Evolutionary conservation across 2,329 filamentous ascomycete species (phyloP).

Genomic region (Herpotrichia juniperi): DNA sequence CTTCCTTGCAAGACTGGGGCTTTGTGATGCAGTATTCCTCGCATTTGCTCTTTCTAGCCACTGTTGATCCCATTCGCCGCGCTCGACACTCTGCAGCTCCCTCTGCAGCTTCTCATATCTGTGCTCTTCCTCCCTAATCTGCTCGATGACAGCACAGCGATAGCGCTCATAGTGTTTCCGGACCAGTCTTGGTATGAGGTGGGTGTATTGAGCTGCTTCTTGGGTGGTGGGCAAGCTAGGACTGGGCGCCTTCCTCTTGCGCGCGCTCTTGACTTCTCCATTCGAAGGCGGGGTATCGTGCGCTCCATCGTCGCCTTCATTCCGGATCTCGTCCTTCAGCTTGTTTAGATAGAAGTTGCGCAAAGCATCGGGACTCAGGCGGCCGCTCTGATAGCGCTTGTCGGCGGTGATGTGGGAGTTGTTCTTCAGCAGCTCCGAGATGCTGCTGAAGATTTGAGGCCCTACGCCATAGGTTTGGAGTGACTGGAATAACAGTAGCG

Average conservation of each 20-base stretch:
- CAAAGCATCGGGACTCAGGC: slow-evolving; percentile 78
- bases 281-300: slow-evolving; percentile 49
- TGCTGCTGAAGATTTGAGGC: slow-evolving; percentile 69
- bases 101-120: slow-evolving; percentile 66
- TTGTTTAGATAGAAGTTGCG: slow-evolving; percentile 79
- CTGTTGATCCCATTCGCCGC: slow-evolving; percentile 60
- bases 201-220: slow-evolving; percentile 69
- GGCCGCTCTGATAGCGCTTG: slow-evolving; percentile 72
- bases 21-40: slow-evolving; percentile 26
- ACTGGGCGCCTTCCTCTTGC: slow-evolving; percentile 75
- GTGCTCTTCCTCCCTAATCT: slow-evolving; percentile 77
- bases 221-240: slow-evolving; percentile 68
- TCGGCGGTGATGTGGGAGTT: slow-evolving; percentile 76
- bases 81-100: slow-evolving; percentile 73
- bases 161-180: slow-evolving; percentile 78
- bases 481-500: slow-evolving; percentile 82
- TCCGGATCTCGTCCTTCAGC: slow-evolving; percentile 73
- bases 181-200: slow-evolving; percentile 73
- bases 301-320: slow-evolving; percentile 51
- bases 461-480: slow-evolving; percentile 72
- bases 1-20: slow-evolving; percentile 29
- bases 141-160: slow-evolving; percentile 68
- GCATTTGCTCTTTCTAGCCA: slow-evolving; percentile 33
- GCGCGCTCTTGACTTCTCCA: slow-evolving; percentile 53
- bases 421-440: slow-evolving; percentile 75